Conservation (phyloP, 2,329 filamentous ascomycete species). For the Colletotrichum eleusines region DNA sequence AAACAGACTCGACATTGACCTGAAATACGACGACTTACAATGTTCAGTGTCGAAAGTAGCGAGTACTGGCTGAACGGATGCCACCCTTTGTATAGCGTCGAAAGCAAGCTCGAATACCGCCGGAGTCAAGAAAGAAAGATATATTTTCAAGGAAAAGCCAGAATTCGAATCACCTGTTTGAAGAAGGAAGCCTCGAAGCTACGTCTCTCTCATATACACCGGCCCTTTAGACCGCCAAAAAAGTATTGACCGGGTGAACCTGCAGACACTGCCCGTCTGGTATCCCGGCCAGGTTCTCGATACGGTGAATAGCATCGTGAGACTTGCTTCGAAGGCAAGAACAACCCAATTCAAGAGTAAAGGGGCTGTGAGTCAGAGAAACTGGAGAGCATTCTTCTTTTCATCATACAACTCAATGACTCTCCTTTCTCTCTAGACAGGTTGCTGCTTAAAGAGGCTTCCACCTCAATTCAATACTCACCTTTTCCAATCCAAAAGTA, state of each 20-base stretch:
- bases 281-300: background rate
- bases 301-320: background rate
- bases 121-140: background rate
- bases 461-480: background rate
- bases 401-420: background rate
- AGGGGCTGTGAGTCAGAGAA: background rate
- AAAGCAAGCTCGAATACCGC: background rate
- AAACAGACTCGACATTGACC: background rate
- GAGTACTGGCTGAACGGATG: background rate
- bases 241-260: background rate
- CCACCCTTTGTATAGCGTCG: background rate
- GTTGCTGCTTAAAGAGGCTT: background rate
- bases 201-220: background rate
- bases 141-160: background rate
- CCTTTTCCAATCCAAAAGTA: background rate
- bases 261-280: background rate
- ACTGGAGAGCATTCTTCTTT: background rate
- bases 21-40: background rate
- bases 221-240: background rate
- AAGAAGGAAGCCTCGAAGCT: background rate
- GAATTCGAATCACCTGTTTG: background rate
- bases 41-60: background rate
- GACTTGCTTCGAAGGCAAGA: background rate
- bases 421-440: background rate
- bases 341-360: rapidly evolving